Evolutionary conservation across 2,329 filamentous ascomycete genomes (phyloP).

Genomic region (Sphaerulina musiva): DNA sequence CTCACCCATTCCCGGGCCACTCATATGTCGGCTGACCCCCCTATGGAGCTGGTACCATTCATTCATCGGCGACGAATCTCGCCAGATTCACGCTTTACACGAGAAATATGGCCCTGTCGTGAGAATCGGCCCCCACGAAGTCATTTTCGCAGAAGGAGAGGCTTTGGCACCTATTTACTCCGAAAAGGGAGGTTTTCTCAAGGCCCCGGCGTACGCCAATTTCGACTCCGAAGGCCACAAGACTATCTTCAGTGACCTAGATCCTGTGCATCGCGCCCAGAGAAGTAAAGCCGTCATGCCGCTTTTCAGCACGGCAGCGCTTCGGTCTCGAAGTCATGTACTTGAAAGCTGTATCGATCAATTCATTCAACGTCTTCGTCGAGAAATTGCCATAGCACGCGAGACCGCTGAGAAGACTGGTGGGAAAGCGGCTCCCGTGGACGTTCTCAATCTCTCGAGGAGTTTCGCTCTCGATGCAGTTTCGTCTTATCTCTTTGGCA

Average conservation of each 20-base stretch:
- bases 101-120: slow-evolving; percentile 62
- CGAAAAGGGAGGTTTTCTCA: slow-evolving; percentile 48
- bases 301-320: slow-evolving; percentile 45
- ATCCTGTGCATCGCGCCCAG: slow-evolving; percentile 37
- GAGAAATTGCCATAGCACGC: slow-evolving; percentile 28
- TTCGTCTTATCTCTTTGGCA: slow-evolving; percentile 48
- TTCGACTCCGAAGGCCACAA: slow-evolving; percentile 52
- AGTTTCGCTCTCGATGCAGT: slow-evolving; percentile 51
- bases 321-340: slow-evolving; percentile 36
- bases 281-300: slow-evolving; percentile 47
- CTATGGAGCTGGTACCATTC: slow-evolving; percentile 29
- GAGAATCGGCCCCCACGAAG: slow-evolving; percentile 66
- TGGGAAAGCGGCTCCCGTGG: slow-evolving; percentile 32
- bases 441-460: slow-evolving; percentile 47
- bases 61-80: slow-evolving; percentile 28
- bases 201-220: slow-evolving; percentile 48
- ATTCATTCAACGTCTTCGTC: slow-evolving; percentile 39
- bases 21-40: slow-evolving; percentile 25
- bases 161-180: slow-evolving; percentile 48
- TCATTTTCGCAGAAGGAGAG: slow-evolving; percentile 40
- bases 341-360: slow-evolving; percentile 40
- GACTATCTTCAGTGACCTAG: slow-evolving; percentile 48
- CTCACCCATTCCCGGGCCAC: slow-evolving; percentile 30
- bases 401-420: slow-evolving; percentile 19
- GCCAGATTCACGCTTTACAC: slow-evolving; percentile 42